These are phyloP conservation scores for Lumnitzera racemosa DNA, from an alignment of 345 rosid genomes.

Conservation along the genomic window DNA sequence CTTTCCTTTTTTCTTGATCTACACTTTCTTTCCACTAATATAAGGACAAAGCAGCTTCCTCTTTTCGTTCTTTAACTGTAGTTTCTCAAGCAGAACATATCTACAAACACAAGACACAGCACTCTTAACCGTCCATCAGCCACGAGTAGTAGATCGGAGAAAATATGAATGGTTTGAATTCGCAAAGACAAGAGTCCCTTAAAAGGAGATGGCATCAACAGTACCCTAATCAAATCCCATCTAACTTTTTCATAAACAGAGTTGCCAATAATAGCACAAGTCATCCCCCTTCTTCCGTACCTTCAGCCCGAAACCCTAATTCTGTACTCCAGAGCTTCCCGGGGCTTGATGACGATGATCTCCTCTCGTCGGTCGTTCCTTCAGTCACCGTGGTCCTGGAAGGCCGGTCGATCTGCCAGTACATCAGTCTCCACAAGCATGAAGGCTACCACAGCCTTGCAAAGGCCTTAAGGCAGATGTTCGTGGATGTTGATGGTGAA, in stretches of 20 bases:
- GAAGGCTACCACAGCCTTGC: slow-evolving; percentile 77
- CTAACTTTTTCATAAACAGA: slow-evolving; percentile 8
- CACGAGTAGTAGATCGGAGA: no score
- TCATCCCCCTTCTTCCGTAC: slow-evolving; percentile 19
- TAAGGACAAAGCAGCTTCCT: no score
- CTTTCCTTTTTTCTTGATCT: no score
- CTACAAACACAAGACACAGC: no score
- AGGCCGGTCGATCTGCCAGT: slow-evolving; percentile 88
- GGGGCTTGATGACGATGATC: slow-evolving; percentile 44
- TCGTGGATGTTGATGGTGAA: slow-evolving; percentile 23
- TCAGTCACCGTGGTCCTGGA: slow-evolving; percentile 80
- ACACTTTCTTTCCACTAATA: no score
- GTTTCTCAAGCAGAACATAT: no score
- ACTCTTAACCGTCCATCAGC: no score
- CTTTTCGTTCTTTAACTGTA: no score
- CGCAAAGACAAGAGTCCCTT: slow-evolving; percentile 43
- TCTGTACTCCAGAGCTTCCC: slow-evolving; percentile 20
- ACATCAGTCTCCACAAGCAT: slow-evolving; percentile 72
- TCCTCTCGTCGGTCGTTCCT: slow-evolving; percentile 61
- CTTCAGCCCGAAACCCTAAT: slow-evolving; percentile 25
- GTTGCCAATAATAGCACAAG: slow-evolving; percentile 1
- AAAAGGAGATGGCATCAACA: slow-evolving; percentile 43
- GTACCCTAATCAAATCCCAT: slow-evolving; percentile 5
- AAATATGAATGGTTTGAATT: slow-evolving; percentile 36
- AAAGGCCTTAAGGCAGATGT: slow-evolving; percentile 72